Evolutionary conservation across 768 basidiomycete genomes (phyloP).

Genomic region (Leccinum truebloodii): DNA sequence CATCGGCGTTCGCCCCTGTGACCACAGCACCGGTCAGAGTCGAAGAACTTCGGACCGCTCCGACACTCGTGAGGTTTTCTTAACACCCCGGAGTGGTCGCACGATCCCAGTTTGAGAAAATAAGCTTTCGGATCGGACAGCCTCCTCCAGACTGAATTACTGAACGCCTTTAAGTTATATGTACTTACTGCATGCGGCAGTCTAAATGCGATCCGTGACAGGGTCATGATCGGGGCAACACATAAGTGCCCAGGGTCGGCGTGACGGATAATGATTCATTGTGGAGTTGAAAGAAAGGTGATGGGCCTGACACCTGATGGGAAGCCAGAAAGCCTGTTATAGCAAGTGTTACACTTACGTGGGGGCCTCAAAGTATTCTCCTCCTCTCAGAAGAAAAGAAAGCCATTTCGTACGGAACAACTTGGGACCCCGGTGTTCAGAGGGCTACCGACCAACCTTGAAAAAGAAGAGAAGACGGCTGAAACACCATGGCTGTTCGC

Average conservation of each 20-base stretch:
- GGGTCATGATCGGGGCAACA: not conserved
- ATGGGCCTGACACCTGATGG: not conserved
- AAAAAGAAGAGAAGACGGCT: not conserved
- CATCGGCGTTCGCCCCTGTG: not conserved
- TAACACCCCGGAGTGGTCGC: not conserved
- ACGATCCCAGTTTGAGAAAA: conserved; percentile 5
- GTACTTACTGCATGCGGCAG: not conserved
- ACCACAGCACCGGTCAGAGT: not conserved
- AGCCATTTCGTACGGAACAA: too few species aligned
- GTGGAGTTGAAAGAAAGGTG: not conserved
- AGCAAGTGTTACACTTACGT: not conserved
- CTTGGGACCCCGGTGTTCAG: not conserved
- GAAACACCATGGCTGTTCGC: not conserved
- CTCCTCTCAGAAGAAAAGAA: not conserved
- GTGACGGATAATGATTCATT: not conserved
- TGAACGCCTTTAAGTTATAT: not conserved
- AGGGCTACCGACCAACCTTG: not conserved
- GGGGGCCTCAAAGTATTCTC: not conserved
- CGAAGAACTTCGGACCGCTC: not conserved
- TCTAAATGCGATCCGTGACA: not conserved
- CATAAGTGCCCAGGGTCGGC: not conserved
- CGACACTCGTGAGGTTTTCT: too few species aligned
- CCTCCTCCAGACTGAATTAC: not conserved
- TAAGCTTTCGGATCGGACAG: not conserved
- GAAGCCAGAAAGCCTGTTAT: not conserved